Conservation (phyloP, 192 early-diverging fungal genomes). For the Gigaspora rosea region DNA sequence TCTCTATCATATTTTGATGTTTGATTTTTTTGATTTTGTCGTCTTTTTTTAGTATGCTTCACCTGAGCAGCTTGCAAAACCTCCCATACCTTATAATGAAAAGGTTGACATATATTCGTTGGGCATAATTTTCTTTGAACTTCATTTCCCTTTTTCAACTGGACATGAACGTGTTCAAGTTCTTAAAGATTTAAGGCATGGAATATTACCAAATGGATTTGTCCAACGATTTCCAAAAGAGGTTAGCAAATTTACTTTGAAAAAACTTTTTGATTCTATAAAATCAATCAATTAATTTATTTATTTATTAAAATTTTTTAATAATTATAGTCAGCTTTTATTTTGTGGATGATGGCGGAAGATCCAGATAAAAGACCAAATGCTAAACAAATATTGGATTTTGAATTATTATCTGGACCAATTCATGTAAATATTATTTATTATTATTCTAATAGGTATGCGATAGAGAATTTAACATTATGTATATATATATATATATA, state of each 20-base stretch:
- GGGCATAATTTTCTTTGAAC: slow-evolving; percentile 96
- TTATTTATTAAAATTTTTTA: slow-evolving; percentile 2
- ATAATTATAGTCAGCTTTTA: slow-evolving; percentile 63
- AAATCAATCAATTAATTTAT: not conserved
- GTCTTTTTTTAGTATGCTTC: slow-evolving; percentile 66
- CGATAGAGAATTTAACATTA: not conserved
- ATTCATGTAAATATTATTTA: slow-evolving; percentile 6
- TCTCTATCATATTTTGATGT: not conserved
- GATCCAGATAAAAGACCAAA: slow-evolving; percentile 72
- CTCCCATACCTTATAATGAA: slow-evolving; percentile 60
- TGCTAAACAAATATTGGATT: slow-evolving; percentile 68
- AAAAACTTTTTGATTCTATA: slow-evolving; percentile 20
- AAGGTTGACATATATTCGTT: slow-evolving; percentile 94
- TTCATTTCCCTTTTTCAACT: slow-evolving; percentile 86
- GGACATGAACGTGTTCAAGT: slow-evolving; percentile 86
- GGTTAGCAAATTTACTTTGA: slow-evolving; percentile 30
- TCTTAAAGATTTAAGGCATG: slow-evolving; percentile 64
- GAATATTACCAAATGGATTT: slow-evolving; percentile 72
- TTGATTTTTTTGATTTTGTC: not conserved
- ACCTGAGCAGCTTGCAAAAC: slow-evolving; percentile 72
- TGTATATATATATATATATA: not conserved
- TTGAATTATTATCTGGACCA: slow-evolving; percentile 50
- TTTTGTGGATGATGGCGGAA: slow-evolving; percentile 80
- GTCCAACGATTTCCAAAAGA: slow-evolving; percentile 71
- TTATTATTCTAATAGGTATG: not conserved